phyloP scores from a whole-genome alignment of 2,329 filamentous ascomycete genomes.

The Scleromitrula shiraiana region DNA sequence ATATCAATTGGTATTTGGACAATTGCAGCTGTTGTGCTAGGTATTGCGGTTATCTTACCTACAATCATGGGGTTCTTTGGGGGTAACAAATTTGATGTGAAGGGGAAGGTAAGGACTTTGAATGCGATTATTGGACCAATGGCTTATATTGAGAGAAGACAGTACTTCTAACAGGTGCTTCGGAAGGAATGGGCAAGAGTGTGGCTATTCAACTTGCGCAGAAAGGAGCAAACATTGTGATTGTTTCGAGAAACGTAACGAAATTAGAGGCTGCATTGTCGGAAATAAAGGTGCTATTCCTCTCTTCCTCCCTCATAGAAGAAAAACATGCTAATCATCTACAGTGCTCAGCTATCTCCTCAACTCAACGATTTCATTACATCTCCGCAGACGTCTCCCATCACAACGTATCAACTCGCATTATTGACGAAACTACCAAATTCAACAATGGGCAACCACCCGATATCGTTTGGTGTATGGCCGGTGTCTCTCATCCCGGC shows the following conservation, averaged over 20 bases:
- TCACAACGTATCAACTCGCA: slow-evolving; percentile 57
- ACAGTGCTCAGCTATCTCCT: slow-evolving; percentile 56
- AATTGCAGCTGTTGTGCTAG: background rate
- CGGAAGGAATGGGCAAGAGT: slow-evolving; percentile 82
- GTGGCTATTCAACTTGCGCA: slow-evolving; percentile 65
- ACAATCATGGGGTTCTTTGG: slow-evolving; percentile 59
- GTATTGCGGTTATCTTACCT: slow-evolving; percentile 11
- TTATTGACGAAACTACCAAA: slow-evolving; percentile 62
- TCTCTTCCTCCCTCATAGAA: background rate
- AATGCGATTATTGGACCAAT: background rate
- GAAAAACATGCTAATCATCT: slow-evolving; percentile 9
- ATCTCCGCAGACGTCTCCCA: slow-evolving; percentile 76
- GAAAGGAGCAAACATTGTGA: slow-evolving; percentile 79
- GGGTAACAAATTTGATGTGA: slow-evolving; percentile 74
- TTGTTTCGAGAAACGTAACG: slow-evolving; percentile 68
- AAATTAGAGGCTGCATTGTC: slow-evolving; percentile 67
- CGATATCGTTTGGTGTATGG: slow-evolving; percentile 88
- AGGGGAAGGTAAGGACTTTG: slow-evolving; percentile 58
- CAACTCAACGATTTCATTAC: slow-evolving; percentile 70
- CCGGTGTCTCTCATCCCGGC: slow-evolving; percentile 64
- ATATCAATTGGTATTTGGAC: background rate
- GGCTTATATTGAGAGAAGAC: slow-evolving; percentile 48
- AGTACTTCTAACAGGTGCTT: slow-evolving; percentile 80
- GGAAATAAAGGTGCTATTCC: slow-evolving; percentile 49
- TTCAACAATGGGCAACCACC: slow-evolving; percentile 72